Conservation (phyloP, 1,284 basidiomycete genomes). For the Tetrapyrgos nigripes region DNA sequence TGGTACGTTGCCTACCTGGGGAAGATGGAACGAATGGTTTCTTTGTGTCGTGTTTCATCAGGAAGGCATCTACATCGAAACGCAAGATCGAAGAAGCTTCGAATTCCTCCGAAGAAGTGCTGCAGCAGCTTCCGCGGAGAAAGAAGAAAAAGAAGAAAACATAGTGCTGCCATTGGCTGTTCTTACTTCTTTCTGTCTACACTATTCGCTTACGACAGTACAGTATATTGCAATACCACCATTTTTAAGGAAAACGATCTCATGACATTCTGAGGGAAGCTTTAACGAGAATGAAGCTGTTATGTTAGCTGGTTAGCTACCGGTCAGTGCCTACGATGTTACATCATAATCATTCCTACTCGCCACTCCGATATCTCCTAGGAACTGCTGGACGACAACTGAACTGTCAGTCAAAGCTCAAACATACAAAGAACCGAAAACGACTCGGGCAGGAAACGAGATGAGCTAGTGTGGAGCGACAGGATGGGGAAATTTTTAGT, state of each 20-base stretch:
- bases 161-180: neutral
- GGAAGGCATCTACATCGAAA: conserved; percentile 18
- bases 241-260: neutral
- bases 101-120: neutral
- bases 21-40: conserved; percentile 94
- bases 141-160: conserved; percentile 21
- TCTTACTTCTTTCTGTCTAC: too few species aligned
- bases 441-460: neutral
- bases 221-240: neutral
- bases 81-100: conserved; percentile 17
- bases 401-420: too few species aligned
- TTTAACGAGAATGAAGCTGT: too few species aligned
- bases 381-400: too few species aligned
- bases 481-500: neutral
- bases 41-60: conserved; percentile 89
- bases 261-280: too few species aligned
- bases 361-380: neutral
- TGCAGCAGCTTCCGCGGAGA: neutral
- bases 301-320: conserved; percentile 7
- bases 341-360: neutral
- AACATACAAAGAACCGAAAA: neutral
- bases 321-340: conserved; percentile 1
- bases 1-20: conserved; percentile 86
- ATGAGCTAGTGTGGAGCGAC: neutral
- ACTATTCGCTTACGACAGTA: neutral